phyloP scores from a whole-genome alignment of 2,329 filamentous ascomycete genomes.

The Fusarium buharicum region DNA sequence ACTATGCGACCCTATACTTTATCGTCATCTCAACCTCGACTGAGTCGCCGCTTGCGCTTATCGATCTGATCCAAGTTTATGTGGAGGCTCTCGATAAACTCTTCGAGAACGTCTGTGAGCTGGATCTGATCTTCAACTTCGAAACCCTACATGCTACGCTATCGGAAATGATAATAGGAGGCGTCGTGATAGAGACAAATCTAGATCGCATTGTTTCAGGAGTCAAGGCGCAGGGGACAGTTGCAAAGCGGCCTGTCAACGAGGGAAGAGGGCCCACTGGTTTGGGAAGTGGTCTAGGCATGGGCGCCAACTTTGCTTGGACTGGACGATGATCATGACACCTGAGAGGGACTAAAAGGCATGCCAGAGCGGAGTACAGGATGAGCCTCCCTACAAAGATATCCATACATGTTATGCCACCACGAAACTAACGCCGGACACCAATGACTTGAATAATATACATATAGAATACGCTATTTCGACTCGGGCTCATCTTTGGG shows the following conservation, averaged over 20 bases:
- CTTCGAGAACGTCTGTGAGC: constrained; percentile 98
- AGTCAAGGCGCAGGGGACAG: constrained; percentile 79
- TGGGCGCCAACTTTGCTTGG: constrained; percentile 70
- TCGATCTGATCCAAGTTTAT: constrained; percentile 98
- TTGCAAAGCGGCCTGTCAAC: constrained; percentile 82
- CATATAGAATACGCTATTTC: constrained; percentile 42
- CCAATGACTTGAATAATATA: constrained; percentile 43
- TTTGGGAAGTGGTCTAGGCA: constrained; percentile 62
- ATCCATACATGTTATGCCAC: constrained; percentile 41
- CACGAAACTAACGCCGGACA: constrained; percentile 46
- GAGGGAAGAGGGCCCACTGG: constrained; percentile 63
- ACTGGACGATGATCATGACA: constrained; percentile 45
- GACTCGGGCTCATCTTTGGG: constrained; percentile 43
- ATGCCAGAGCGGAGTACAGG: constrained; percentile 33
- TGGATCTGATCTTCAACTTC: constrained; percentile 99
- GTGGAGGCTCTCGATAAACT: constrained; percentile 94
- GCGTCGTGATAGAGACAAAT: constrained; percentile 92
- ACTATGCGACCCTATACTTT: constrained; percentile 98
- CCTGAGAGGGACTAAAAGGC: constrained; percentile 10
- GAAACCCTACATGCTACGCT: constrained; percentile 93
- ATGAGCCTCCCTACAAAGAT: constrained; percentile 34
- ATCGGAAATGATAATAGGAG: constrained; percentile 94
- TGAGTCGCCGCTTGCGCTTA: constrained; percentile 92
- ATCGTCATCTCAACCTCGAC: constrained; percentile 97
- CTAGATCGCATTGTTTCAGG: constrained; percentile 88